Base-by-base conservation (phyloP, 139 green algal species). In the Chlorella sp. region DNA sequence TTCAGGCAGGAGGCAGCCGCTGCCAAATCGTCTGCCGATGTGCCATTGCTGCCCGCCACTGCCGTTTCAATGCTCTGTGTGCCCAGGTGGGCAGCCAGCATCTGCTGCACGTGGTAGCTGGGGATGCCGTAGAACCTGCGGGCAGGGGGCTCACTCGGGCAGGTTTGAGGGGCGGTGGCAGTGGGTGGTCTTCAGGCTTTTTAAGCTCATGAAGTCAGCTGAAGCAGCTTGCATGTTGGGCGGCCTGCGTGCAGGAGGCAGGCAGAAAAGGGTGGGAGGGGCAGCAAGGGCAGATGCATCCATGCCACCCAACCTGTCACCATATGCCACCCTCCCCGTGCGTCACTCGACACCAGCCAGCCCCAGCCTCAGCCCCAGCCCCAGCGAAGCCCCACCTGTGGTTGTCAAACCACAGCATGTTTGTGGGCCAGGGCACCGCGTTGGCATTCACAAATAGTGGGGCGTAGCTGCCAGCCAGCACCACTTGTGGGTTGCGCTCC, bases 361-460 rank as follows among this genome's bases (percentile, higher is more conserved):
- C 0, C 28, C 18, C 32, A 76, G 32, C 1, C 68, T 34, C 11
- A 30, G 24, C 11, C 22, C n/a, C 11, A 32, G 68, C 0, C 28
- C 18, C 32, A 76, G 32, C 1, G 24, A 18, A n/a, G n/a, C n/a
- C 93, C 80, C 86, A 91, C 80, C 88, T 83, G 90, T 90, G 71
- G 81, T 94, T 95, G 91, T 95, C 86, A 36, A 94, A 90, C 11
- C 40, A 34, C 7, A 81, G 40, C 34, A 81, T 48, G 75, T 81
- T 48, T 34, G 75, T 42, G 75, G 34, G 83, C 91, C 94, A 96
- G 57, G 81, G 91, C 18, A 89, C 87, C 48, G 93, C 81, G 39
- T 96, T 81, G 19, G 40, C 75, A 85, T 97, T 91, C 12, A 94
- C 92, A 28, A 97, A 90, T 5, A 97, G 92, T 0, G 95, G 95